phyloP scores from a whole-genome alignment of 2,329 filamentous ascomycete species.

The Fusarium praegraminearum region DNA sequence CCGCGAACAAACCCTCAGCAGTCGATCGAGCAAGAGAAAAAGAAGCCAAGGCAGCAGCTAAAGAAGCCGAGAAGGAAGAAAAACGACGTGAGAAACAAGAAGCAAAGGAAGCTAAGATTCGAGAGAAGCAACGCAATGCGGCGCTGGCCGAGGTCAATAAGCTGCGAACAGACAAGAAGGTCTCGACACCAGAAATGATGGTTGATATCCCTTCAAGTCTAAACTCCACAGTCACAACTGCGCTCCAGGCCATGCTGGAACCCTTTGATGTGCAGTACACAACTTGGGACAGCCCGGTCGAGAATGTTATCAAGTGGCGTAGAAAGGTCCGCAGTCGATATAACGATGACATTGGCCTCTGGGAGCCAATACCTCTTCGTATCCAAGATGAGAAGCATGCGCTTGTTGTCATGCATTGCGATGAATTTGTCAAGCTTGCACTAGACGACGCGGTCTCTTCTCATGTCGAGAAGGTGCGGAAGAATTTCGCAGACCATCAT shows the following conservation, averaged over 20 bases:
- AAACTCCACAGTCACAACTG: slow-evolving; percentile 58
- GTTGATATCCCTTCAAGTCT: slow-evolving; percentile 74
- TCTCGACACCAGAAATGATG: slow-evolving; percentile 81
- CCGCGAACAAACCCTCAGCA: slow-evolving; percentile 49
- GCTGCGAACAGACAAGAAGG: slow-evolving; percentile 77
- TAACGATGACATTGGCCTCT: slow-evolving; percentile 70
- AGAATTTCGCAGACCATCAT: slow-evolving; percentile 63
- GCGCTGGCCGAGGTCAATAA: slow-evolving; percentile 81
- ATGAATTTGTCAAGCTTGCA: slow-evolving; percentile 74
- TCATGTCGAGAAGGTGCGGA: slow-evolving; percentile 69
- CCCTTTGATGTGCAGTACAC: slow-evolving; percentile 62
- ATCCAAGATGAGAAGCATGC: slow-evolving; percentile 70
- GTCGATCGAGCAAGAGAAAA: slow-evolving; percentile 57
- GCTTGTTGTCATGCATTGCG: slow-evolving; percentile 70
- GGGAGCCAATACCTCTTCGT: slow-evolving; percentile 70
- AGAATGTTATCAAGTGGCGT: slow-evolving; percentile 73
- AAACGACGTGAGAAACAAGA: slow-evolving; percentile 69
- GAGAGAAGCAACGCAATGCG: slow-evolving; percentile 72
- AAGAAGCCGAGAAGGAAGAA: slow-evolving; percentile 66
- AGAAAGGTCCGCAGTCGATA: slow-evolving; percentile 74
- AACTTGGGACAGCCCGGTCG: slow-evolving; percentile 60
- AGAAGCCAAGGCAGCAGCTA: slow-evolving; percentile 60
- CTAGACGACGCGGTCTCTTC: slow-evolving; percentile 65
- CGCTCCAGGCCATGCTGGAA: slow-evolving; percentile 63
- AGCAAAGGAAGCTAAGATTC: slow-evolving; percentile 70